Evolutionary conservation across 2,329 filamentous ascomycete genomes (phyloP).

Genomic region (Arthrobotrys conoides): DNA sequence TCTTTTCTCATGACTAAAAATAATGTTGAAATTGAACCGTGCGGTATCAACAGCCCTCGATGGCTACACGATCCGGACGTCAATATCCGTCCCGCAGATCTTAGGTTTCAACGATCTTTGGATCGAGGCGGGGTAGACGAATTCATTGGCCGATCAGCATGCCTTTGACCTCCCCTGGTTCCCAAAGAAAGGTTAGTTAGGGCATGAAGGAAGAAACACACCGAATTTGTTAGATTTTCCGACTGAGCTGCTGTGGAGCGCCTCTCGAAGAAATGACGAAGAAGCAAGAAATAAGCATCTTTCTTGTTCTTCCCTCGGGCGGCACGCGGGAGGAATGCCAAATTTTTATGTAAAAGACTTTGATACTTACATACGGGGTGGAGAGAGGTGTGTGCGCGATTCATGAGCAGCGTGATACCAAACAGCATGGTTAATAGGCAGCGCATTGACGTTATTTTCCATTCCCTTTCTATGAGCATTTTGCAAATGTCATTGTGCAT

Average conservation of each 20-base stretch:
- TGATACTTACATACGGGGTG: background rate
- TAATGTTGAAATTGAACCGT: conserved; percentile 28
- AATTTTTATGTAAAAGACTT: background rate
- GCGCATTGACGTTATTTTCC: conserved; percentile 10
- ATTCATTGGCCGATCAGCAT: conserved; percentile 22
- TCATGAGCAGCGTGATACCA: conserved; percentile 20
- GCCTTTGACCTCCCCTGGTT: background rate
- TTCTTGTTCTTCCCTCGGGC: background rate
- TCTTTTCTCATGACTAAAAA: conserved; percentile 22
- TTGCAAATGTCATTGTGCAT: conserved; percentile 25
- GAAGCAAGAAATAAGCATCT: conserved; percentile 1
- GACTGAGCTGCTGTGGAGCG: conserved; percentile 26
- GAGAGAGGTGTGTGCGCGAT: conserved; percentile 9
- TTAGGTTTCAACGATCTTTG: conserved; percentile 37
- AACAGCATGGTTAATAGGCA: background rate
- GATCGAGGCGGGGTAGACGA: conserved; percentile 44
- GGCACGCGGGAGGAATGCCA: conserved; percentile 23
- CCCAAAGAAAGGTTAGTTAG: conserved; percentile 26
- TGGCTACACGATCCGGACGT: conserved; percentile 16
- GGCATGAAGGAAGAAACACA: conserved; percentile 15
- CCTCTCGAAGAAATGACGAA: conserved; percentile 11
- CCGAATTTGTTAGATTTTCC: conserved; percentile 34
- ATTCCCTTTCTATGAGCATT: background rate
- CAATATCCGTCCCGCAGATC: conserved; percentile 25
- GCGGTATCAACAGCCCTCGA: conserved; percentile 40